phyloP scores from a whole-genome alignment of 1,284 basidiomycete species.

The Trametes hirsuta region DNA sequence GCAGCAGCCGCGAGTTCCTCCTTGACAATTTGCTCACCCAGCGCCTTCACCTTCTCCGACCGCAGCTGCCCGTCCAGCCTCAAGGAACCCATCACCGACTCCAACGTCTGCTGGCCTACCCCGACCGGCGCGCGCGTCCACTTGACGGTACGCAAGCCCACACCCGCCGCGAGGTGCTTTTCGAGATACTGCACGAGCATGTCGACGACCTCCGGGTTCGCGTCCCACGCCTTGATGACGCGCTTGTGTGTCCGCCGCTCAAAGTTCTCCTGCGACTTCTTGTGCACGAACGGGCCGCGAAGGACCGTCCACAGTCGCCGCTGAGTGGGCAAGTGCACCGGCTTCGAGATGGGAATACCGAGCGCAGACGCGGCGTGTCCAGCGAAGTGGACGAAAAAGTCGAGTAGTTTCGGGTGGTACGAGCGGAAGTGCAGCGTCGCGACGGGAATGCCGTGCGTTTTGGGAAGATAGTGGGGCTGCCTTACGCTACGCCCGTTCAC shows the following conservation, averaged over 20 bases:
- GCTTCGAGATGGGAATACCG: slow-evolving; percentile 79
- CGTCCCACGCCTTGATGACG: slow-evolving; percentile 90
- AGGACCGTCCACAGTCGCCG: slow-evolving; percentile 88
- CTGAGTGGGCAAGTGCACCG: slow-evolving; percentile 75
- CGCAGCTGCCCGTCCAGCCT: slow-evolving; percentile 25
- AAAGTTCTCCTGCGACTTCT: slow-evolving; percentile 97
- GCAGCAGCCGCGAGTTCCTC: slow-evolving; percentile 43
- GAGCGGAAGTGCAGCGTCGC: slow-evolving; percentile 86
- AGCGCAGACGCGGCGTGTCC: slow-evolving; percentile 84
- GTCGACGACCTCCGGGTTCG: slow-evolving; percentile 79
- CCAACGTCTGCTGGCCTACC: slow-evolving; percentile 54
- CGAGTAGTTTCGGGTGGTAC: slow-evolving; percentile 69
- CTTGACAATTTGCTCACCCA: slow-evolving; percentile 51
- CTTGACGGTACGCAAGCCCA: slow-evolving; percentile 82
- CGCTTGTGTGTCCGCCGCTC: slow-evolving; percentile 84
- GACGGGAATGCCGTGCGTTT: slow-evolving; percentile 77
- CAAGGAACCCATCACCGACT: slow-evolving; percentile 38
- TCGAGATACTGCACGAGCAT: slow-evolving; percentile 84
- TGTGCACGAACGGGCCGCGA: slow-evolving; percentile 88
- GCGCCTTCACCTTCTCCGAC: slow-evolving; percentile 36
- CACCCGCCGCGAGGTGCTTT: slow-evolving; percentile 80
- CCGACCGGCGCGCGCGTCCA: slow-evolving; percentile 78
- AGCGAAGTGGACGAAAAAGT: slow-evolving; percentile 86
- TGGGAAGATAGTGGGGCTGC: slow-evolving; percentile 57
- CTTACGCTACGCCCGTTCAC: slow-evolving; percentile 63